Percentiles rank a stretch among this genome's conserved stretches.
Evolutionary conservation across 2,329 filamentous ascomycete species (phyloP).

Genomic region (Cladosporium sp.): DNA sequence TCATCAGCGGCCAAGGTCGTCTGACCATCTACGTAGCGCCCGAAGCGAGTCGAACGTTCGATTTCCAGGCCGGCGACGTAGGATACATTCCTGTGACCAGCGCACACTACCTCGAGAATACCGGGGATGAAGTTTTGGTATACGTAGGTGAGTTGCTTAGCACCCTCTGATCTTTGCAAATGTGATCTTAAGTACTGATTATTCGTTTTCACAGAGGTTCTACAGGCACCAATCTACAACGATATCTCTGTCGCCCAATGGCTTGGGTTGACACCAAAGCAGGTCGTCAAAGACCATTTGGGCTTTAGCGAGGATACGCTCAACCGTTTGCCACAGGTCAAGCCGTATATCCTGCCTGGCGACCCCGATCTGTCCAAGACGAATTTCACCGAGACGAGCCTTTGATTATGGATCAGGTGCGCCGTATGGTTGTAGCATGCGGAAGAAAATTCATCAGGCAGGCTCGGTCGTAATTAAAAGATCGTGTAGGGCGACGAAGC

Average conservation of each 20-base stretch:
- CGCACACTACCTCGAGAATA: conserved; percentile 64
- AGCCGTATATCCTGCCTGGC: conserved; percentile 43
- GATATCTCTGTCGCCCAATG: conserved; percentile 60
- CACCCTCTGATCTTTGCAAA: background rate
- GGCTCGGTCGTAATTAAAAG: background rate
- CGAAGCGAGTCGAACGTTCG: conserved; percentile 54
- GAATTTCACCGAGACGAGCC: conserved; percentile 35
- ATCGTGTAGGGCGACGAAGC: background rate
- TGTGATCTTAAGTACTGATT: background rate
- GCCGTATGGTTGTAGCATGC: background rate
- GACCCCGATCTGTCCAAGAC: conserved; percentile 39
- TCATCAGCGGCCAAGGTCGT: conserved; percentile 57
- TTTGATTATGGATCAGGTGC: background rate
- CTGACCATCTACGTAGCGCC: conserved; percentile 59
- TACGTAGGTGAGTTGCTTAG: conserved; percentile 43
- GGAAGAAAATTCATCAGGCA: background rate
- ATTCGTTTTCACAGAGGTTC: conserved; percentile 46
- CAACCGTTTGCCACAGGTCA: conserved; percentile 39
- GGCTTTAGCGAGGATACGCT: conserved; percentile 35
- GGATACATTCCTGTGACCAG: conserved; percentile 58
- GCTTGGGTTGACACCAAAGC: conserved; percentile 52
- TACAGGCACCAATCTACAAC: conserved; percentile 54
- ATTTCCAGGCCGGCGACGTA: conserved; percentile 61
- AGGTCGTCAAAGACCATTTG: conserved; percentile 40
- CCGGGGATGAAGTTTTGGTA: conserved; percentile 56